Base-by-base conservation (phyloP, 2,329 filamentous ascomycete genomes). In the Calonectria ilicicola region DNA sequence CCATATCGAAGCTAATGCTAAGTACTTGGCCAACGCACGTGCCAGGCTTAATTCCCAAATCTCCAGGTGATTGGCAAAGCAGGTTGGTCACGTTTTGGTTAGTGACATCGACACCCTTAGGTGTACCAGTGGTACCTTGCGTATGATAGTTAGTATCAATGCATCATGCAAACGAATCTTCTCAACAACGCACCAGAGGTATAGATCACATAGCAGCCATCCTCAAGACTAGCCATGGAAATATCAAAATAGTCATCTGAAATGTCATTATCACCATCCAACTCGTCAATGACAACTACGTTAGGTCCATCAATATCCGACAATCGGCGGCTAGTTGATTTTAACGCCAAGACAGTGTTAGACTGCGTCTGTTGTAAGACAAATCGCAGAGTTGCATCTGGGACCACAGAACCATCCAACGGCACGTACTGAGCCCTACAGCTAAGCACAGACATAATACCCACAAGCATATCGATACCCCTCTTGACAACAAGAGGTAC, bases 1-100 rank as follows among this genome's bases (percentile, higher is more conserved):
- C 88, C 89, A 92, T 91, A 75, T 91, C 90, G 74, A 91, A 91
- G 42, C 88, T 88, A 27, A 92, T 86, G 67, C 88, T 91, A 26
- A 91, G 80, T 0, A 91, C 83, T 72, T 90, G 89, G 0, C 87
- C 89, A 7, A 91, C 90, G 6, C 85, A 85, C 2, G 83, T 87
- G 9, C 89, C 89, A 2, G 84, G 80, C 5, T 77, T 81, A 47
- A 91, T 89, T 1, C 85, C 86, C 12, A 91, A 77, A 70, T 85
- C 86, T 8, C 87, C 88, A 2, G 89, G 89, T 23, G 85, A 83
- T 44, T 86, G 80, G 46, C 87, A 85, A 10, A 91, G 78, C 7
- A 89, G 81, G 77, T 91, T 91, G n/a, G 86, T 86, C 15, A 91
- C 88, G 71, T 89, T 89, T 26, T 81, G 80, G 70, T 92, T 90